phyloP scores from a whole-genome alignment of 2,329 filamentous ascomycete genomes.

The Venturiaceae sp. region DNA sequence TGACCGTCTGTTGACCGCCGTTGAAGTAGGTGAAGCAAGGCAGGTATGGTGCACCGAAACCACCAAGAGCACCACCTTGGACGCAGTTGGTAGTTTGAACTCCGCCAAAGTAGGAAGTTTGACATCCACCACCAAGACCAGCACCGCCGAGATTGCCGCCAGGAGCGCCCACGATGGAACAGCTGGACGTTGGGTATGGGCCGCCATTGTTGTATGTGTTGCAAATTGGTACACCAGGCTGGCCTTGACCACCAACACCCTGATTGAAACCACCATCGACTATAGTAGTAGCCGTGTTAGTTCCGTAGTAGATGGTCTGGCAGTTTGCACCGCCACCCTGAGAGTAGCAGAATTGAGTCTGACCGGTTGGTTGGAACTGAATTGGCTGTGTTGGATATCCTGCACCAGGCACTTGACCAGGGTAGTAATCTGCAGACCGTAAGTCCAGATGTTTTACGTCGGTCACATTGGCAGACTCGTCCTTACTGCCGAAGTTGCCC shows the following conservation, averaged over 20 bases:
- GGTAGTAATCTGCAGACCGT: neutral
- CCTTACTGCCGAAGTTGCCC: neutral
- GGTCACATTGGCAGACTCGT: neutral
- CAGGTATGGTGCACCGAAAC: neutral
- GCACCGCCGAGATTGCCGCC: neutral
- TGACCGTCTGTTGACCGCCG: neutral
- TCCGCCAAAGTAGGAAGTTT: neutral
- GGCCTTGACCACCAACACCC: neutral
- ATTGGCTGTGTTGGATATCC: neutral
- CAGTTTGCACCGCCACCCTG: neutral
- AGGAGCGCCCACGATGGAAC: neutral
- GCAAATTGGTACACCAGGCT: neutral
- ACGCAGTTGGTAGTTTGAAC: neutral
- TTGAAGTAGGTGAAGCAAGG: slow-evolving; percentile 4
- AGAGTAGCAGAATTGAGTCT: neutral
- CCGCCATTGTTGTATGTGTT: neutral
- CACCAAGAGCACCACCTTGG: slow-evolving; percentile 1
- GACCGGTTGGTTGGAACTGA: neutral
- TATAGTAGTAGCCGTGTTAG: slow-evolving; percentile 1
- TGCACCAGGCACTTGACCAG: neutral
- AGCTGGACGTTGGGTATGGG: neutral
- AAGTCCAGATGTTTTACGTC: neutral
- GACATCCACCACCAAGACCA: neutral
- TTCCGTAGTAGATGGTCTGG: neutral
- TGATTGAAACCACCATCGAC: neutral